Evolutionary conservation across 148 eudicot species (phyloP).

Genomic region (Rhododendron ovatum): DNA sequence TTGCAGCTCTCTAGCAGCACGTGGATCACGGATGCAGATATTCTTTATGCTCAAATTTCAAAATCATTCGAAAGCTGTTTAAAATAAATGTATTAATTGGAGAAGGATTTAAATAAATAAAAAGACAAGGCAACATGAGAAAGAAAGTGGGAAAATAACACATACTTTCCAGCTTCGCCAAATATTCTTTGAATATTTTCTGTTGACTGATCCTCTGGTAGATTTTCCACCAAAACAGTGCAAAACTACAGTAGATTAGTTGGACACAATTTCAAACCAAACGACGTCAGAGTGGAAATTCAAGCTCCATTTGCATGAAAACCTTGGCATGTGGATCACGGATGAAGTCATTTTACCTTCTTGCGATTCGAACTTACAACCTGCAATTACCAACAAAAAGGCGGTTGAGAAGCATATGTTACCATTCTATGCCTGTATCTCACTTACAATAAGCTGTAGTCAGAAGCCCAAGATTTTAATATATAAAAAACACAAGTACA

Average conservation of each 20-base stretch:
- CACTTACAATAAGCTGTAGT: not conserved
- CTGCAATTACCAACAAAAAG: constrained; percentile 32
- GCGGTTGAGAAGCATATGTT: not conserved
- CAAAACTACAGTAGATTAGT: constrained; percentile 43
- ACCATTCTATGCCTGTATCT: not conserved
- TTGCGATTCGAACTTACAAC: constrained; percentile 67
- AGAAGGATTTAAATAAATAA: not conserved
- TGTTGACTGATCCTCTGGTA: constrained; percentile 74
- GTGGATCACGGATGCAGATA: constrained; percentile 64
- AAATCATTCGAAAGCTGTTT: constrained; percentile 1
- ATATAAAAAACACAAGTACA: not conserved
- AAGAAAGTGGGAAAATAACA: constrained; percentile 4
- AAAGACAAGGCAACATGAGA: not conserved
- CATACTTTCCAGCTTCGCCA: constrained; percentile 72
- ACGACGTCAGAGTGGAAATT: not conserved
- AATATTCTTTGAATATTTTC: constrained; percentile 62
- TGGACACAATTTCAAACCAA: constrained; percentile 24
- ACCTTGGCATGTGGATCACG: constrained; percentile 64
- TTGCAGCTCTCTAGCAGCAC: constrained; percentile 36
- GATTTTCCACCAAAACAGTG: constrained; percentile 78
- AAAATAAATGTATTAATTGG: not conserved
- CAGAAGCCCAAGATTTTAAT: not conserved
- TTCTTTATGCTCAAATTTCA: constrained; percentile 47
- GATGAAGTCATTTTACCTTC: constrained; percentile 76
- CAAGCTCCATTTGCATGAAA: constrained; percentile 14